Conservation (phyloP, 305 asterid species). For the Fraxinus floribunda region DNA sequence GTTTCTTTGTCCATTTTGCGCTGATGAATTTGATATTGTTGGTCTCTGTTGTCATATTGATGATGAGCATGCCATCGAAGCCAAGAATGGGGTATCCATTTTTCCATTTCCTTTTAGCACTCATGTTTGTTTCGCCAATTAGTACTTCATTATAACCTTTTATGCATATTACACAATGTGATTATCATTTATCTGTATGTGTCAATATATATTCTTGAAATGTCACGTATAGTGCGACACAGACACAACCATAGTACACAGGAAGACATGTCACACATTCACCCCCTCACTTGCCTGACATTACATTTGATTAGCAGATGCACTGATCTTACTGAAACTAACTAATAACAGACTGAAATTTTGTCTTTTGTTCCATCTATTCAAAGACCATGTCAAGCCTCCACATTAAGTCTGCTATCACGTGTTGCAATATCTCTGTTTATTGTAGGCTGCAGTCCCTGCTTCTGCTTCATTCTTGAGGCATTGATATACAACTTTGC, state of each 20-base stretch:
- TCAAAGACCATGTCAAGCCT: neutral
- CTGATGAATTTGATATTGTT: constrained; percentile 76
- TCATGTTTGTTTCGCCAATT: neutral
- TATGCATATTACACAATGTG: neutral
- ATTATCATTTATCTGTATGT: neutral
- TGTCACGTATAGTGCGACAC: neutral
- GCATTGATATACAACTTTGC: neutral
- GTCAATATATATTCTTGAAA: neutral
- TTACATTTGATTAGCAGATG: neutral
- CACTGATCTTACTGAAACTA: neutral
- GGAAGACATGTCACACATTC: neutral
- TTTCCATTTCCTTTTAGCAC: neutral
- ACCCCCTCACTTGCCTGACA: neutral
- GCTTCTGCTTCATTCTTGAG: neutral
- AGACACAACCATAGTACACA: neutral
- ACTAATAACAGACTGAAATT: neutral
- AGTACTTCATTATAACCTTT: neutral
- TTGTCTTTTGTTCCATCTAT: neutral
- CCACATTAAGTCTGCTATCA: neutral
- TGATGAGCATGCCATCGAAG: constrained; percentile 74
- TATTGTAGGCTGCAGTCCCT: neutral
- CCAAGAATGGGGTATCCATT: constrained; percentile 68
- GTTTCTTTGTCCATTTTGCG: constrained; percentile 80
- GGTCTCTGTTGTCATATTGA: constrained; percentile 92
- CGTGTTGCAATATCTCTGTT: neutral